phyloP scores from a whole-genome alignment of 768 basidiomycete genomes.

The Clathrus columnatus region DNA sequence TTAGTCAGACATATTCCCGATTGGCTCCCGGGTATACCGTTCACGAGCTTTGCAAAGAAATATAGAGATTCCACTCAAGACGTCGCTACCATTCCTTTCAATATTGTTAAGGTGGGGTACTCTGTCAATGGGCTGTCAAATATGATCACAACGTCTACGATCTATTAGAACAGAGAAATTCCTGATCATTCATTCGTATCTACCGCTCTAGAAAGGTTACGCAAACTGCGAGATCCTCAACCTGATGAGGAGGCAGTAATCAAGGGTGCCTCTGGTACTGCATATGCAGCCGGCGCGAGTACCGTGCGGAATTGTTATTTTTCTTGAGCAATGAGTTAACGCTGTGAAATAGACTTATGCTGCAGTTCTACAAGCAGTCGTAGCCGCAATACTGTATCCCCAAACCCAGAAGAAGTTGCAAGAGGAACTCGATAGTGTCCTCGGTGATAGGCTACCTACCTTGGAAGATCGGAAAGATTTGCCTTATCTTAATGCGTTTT shows the following conservation, averaged over 20 bases:
- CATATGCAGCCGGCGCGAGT: conserved; percentile 36
- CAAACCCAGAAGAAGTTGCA: conserved; percentile 62
- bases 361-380: conserved; percentile 39
- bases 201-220: neutral
- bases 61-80: conserved; percentile 31
- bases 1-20: conserved; percentile 14
- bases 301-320: conserved; percentile 24
- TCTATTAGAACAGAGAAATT: conserved; percentile 16
- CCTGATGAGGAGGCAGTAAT: conserved; percentile 14
- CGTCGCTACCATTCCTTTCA: conserved; percentile 30
- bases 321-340: neutral
- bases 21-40: conserved; percentile 16
- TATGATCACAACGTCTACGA: too few species aligned
- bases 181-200: neutral
- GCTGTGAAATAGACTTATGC: conserved; percentile 35
- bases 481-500: conserved; percentile 6
- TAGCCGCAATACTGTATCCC: conserved; percentile 51
- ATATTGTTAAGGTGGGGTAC: conserved; percentile 38
- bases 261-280: conserved; percentile 29
- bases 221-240: neutral
- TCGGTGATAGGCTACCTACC: too few species aligned
- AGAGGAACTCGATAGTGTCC: conserved; percentile 56
- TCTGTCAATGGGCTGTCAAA: conserved; percentile 24
- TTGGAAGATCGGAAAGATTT: too few species aligned
- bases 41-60: neutral